A percentile compares a stretch with the other conserved stretches of the same genome.
These are phyloP conservation scores for Boletellus sp. DNA, from an alignment of 1,284 basidiomycete genomes.

Conservation along the genomic window DNA sequence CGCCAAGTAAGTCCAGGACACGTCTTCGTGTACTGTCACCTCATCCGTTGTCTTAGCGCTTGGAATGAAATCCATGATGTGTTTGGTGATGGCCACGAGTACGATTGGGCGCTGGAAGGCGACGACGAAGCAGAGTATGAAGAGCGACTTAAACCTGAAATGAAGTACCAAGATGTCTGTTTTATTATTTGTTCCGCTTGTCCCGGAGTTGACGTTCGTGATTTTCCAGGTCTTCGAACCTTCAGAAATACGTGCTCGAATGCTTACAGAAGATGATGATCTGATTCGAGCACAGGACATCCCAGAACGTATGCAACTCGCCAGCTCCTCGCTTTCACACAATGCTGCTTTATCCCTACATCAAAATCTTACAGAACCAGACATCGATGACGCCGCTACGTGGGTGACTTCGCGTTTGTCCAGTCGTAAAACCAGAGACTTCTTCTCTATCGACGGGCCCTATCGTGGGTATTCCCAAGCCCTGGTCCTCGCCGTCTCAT, in stretches of 20 bases:
- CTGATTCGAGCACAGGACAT: constrained; percentile 87
- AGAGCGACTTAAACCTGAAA: constrained; percentile 64
- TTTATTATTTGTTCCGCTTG: constrained; percentile 1
- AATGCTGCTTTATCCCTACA: constrained; percentile 66
- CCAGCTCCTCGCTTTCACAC: constrained; percentile 78
- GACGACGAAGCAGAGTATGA: constrained; percentile 68
- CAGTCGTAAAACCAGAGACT: constrained; percentile 71
- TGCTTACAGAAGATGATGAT: constrained; percentile 94
- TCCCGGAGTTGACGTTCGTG: constrained; percentile 7
- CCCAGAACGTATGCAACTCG: constrained; percentile 95
- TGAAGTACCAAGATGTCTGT: constrained; percentile 87
- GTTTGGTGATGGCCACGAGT: constrained; percentile 96
- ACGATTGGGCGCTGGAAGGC: constrained; percentile 87
- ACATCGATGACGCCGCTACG: constrained; percentile 78
- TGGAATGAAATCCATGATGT: constrained; percentile 98
- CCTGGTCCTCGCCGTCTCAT: constrained; percentile 79
- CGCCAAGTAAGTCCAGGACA: constrained; percentile 60
- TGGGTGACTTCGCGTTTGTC: constrained; percentile 90
- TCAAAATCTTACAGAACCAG: constrained; percentile 62
- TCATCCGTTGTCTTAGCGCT: constrained; percentile 52
- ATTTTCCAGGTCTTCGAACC: constrained; percentile 91
- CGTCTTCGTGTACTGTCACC: constrained; percentile 15
- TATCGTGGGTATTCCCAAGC: constrained; percentile 60
- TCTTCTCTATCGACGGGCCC: constrained; percentile 62
- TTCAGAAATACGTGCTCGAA: constrained; percentile 87